Base-by-base conservation (phyloP, 192 early-diverging fungal genomes). In the Borealophlyctis nickersoniae region DNA sequence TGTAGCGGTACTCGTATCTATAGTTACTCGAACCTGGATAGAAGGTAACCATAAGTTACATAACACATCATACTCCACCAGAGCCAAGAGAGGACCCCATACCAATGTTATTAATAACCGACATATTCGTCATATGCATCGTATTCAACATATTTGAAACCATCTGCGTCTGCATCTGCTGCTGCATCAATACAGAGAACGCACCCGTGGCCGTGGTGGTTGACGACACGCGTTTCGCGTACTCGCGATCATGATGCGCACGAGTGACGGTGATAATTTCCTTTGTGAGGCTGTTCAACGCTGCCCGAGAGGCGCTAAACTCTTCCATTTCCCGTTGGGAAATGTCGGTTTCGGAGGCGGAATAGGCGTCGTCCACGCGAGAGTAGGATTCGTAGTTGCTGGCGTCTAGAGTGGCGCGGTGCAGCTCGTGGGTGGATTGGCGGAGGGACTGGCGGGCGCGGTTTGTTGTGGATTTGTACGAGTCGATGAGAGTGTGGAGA, bases 151-250 rank as follows among this genome's bases (percentile, higher is more conserved):
- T 45, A 45, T 45, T 45, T 13, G 9, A 13, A 45, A 45, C 19
- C 39, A 45, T 45, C 39, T 45, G 39, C 39, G 39, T 45, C 39
- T 45, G 39, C 39, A 45, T 45, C 39, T 45, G 39, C 39, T 45
- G 39, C 39, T 45, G 39, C 39, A 45, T 45, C 39, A 45, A 45
- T 19, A 13, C 19, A 7, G 9, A 7, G 19, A 13, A 45, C 39
- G 39, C 39, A 19, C 39, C 19, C 19, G 39, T 19, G 39, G 39
- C 39, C 19, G 9, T 19, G 19, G 9, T 19, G 19, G 9, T 45
- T 19, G 39, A 7, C 19, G 19, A 45, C 39, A 7, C 7, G 9
- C 19, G 7, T 19, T 45, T 45, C 39, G 9, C 9, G 9, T 45
- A 19, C 19, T 45, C 39, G 19, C 39, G 39, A 7, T 45, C 39